These are phyloP conservation scores for Lipomyces chichibuensis DNA, from an alignment of 805 yeast species.

Conservation along the genomic window DNA sequence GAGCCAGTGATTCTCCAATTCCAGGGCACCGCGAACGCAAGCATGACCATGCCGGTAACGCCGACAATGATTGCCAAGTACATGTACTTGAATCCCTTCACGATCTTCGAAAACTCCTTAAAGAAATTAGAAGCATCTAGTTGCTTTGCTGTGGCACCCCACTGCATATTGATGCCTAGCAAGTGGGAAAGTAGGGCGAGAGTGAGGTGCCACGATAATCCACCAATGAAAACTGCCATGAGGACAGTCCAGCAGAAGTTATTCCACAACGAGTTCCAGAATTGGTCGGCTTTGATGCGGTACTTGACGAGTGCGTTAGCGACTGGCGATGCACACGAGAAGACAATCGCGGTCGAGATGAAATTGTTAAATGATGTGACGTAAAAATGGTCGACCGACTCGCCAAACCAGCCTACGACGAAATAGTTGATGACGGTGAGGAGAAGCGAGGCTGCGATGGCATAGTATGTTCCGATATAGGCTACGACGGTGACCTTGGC, in stretches of 20 bases:
- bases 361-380: constrained; percentile 23
- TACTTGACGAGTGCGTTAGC: constrained; percentile 21
- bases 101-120: constrained; percentile 27
- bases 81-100: constrained; percentile 24
- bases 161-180: constrained; percentile 28
- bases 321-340: constrained; percentile 23
- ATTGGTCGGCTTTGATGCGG: constrained; percentile 12
- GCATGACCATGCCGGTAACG: constrained; percentile 14
- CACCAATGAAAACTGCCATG: constrained; percentile 27
- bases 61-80: constrained; percentile 7
- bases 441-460: constrained; percentile 24
- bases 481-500: constrained; percentile 28
- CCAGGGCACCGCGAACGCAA: constrained; percentile 30
- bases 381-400: constrained; percentile 22
- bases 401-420: constrained; percentile 25
- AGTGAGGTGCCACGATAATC: constrained; percentile 27
- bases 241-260: constrained; percentile 15
- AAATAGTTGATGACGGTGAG: constrained; percentile 24
- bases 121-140: constrained; percentile 30
- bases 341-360: constrained; percentile 20
- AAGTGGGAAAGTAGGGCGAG: constrained; percentile 27
- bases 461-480: constrained; percentile 31
- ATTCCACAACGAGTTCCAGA: constrained; percentile 15
- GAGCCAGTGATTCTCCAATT: constrained; percentile 23
- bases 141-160: constrained; percentile 34